Base-by-base conservation (phyloP, 345 rosid species). In the Bruguiera sexangula region DNA sequence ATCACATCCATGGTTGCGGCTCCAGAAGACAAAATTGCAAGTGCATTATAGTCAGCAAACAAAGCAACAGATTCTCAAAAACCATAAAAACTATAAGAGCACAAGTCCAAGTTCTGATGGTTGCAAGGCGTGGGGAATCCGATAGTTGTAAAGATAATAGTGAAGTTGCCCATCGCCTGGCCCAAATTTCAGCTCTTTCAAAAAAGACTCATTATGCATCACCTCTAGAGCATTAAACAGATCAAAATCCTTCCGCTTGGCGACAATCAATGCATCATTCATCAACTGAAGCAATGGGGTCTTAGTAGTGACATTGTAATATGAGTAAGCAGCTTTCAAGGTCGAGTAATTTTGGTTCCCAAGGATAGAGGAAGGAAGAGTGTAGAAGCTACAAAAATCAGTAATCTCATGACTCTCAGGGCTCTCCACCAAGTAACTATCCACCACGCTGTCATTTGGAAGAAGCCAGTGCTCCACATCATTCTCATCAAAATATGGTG, bases 401-500 rank as follows among this genome's bases (percentile, higher is more conserved):
- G 98, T 94, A 37, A 94, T 80, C 61, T 94, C 90, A 16, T 84
- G 97, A 24, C 87, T 88, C 69, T 88, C 93, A 0, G 97, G 97
- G 73, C 90, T 88, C 69, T 89, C 97, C 8, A 94, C 97, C 75
- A 94, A 53, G 83, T 67, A 94, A 75, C 96, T 91, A 71, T 94
- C 95, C 26, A 91, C 85, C 1, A 94, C 98, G 51, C 83, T 69
- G 71, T 85, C 93, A 2, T 80, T 82, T 21, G 98, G 97, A 67
- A 88, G 92, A n/a, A 93, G 87, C 97, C 96, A 93, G 69, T 91
- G 97, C 80, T 91, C 91, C 31, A 91, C 97, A 67, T 93, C 96
- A 20, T 82, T 71, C 78, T 91, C 97, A 56, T 84, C 96, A 68
- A 93, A 84, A 80, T 93, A 96, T 8, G 98, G 92, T 8, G 97